Evolutionary conservation across 768 basidiomycete species (phyloP).

Genomic region (Suillus brevipes): DNA sequence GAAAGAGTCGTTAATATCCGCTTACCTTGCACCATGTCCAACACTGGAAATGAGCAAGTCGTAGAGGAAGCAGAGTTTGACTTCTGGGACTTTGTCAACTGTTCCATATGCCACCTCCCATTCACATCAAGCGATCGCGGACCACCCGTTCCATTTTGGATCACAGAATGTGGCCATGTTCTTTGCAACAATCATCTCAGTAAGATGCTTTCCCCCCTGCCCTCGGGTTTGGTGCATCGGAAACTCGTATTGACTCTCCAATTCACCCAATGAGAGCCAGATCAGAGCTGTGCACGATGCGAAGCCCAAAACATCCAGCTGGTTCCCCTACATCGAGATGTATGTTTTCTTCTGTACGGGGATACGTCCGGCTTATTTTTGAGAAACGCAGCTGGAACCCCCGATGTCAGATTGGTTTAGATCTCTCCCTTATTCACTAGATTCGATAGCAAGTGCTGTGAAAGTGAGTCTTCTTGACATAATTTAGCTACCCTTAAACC

Average conservation of each 20-base stretch:
- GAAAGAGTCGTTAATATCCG: too few species aligned
- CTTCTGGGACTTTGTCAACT: constrained; percentile 82
- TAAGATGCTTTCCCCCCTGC: constrained; percentile 32
- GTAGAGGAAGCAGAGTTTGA: constrained; percentile 41
- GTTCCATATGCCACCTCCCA: constrained; percentile 67
- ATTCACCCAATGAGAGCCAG: constrained; percentile 47
- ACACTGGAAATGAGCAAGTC: constrained; percentile 10
- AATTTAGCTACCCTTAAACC: neutral
- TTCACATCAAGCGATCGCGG: constrained; percentile 54
- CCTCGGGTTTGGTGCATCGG: constrained; percentile 16
- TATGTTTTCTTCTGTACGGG: constrained; percentile 30
- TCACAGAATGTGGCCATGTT: constrained; percentile 86
- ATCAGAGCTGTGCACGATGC: constrained; percentile 77
- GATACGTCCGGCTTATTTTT: constrained; percentile 5
- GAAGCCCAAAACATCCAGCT: constrained; percentile 63
- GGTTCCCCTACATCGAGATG: constrained; percentile 72
- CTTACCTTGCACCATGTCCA: neutral
- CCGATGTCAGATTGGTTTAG: constrained; percentile 86
- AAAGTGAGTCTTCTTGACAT: constrained; percentile 46
- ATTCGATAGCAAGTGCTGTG: constrained; percentile 62
- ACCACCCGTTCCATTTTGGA: constrained; percentile 77
- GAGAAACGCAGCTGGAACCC: constrained; percentile 59
- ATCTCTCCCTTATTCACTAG: constrained; percentile 58
- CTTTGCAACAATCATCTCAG: constrained; percentile 85
- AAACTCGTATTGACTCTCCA: constrained; percentile 1